Evolutionary conservation across 768 basidiomycete genomes (phyloP).

Genomic region (Panaeolus cyanescens): DNA sequence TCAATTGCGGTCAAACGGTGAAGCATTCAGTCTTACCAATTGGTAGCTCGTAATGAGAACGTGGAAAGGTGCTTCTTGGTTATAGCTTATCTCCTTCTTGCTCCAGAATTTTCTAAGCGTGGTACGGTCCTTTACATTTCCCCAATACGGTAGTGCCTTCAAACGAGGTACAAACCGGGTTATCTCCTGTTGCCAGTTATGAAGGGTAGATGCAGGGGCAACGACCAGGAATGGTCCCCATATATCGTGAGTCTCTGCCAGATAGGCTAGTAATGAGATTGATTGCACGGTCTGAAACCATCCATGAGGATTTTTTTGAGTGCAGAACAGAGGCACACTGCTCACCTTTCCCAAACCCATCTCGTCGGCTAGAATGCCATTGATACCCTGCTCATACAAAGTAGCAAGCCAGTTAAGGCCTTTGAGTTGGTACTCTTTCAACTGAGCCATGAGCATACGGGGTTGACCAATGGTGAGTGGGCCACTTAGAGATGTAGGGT

Average conservation of each 20-base stretch:
- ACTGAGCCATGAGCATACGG: slow-evolving; percentile 91
- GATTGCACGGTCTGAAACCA: slow-evolving; percentile 89
- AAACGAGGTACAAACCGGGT: slow-evolving; percentile 92
- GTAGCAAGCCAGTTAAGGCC: slow-evolving; percentile 98
- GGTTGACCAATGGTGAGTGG: slow-evolving; percentile 88
- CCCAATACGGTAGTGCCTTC: slow-evolving; percentile 98
- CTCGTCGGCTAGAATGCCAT: slow-evolving; percentile 98
- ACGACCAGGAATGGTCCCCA: slow-evolving; percentile 99
- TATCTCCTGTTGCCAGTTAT: slow-evolving; percentile 99
- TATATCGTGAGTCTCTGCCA: slow-evolving; percentile 96
- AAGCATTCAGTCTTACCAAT: slow-evolving; percentile 54
- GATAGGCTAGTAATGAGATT: slow-evolving; percentile 92
- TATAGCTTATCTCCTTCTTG: slow-evolving; percentile 94
- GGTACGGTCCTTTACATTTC: slow-evolving; percentile 92
- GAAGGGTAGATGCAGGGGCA: slow-evolving; percentile 94
- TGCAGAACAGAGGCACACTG: slow-evolving; percentile 1
- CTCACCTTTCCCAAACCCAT: slow-evolving; percentile 92
- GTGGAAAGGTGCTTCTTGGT: slow-evolving; percentile 95
- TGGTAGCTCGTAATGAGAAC: slow-evolving; percentile 97
- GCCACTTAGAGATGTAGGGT: slow-evolving; percentile 88
- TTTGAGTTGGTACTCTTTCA: slow-evolving; percentile 98
- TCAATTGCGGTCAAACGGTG: background rate
- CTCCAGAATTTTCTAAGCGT: slow-evolving; percentile 98
- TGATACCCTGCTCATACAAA: slow-evolving; percentile 98
- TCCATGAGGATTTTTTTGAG: slow-evolving; percentile 1